Evolutionary conservation across 176 grass and related monocot genomes (phyloP).

Genomic region (Ananas comosus): DNA sequence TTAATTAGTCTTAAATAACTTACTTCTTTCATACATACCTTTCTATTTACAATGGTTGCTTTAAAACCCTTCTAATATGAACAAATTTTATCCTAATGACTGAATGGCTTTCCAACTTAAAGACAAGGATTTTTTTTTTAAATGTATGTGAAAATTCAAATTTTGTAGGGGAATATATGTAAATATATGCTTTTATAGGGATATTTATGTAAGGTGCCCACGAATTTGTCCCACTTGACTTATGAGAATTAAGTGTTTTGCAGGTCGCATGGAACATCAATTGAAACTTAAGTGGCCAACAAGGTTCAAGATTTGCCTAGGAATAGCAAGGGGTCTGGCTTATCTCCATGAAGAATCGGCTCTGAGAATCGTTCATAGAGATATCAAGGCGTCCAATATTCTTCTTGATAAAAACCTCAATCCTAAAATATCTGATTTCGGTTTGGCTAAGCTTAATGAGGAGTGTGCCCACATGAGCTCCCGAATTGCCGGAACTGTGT

Average conservation of each 20-base stretch:
- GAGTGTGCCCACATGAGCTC: conserved; percentile 63
- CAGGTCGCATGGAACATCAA: conserved; percentile 40
- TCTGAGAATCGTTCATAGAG: conserved; percentile 83
- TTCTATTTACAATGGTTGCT: too few relatives aligned
- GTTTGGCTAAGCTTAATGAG: conserved; percentile 80
- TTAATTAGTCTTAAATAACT: too few relatives aligned
- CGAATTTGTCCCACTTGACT: neutral
- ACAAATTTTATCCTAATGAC: too few relatives aligned
- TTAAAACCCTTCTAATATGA: too few relatives aligned
- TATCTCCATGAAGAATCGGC: conserved; percentile 88
- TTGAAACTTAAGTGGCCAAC: conserved; percentile 63
- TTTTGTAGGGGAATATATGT: too few relatives aligned
- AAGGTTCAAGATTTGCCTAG: conserved; percentile 57
- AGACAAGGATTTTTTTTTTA: too few relatives aligned
- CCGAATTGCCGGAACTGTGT: conserved; percentile 78
- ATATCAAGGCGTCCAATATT: conserved; percentile 89
- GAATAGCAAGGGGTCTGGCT: conserved; percentile 58
- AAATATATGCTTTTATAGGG: too few relatives aligned
- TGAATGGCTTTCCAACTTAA: too few relatives aligned
- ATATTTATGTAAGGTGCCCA: too few relatives aligned
- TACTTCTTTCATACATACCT: too few relatives aligned
- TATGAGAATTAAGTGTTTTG: conserved; percentile 4
- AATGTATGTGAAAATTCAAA: too few relatives aligned
- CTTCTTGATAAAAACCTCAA: conserved; percentile 65
- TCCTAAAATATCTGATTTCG: conserved; percentile 94